Percentiles rank a stretch among this genome's conserved stretches.
Conservation (phyloP, 1,139 yeast species). For the Candida sp. region DNA sequence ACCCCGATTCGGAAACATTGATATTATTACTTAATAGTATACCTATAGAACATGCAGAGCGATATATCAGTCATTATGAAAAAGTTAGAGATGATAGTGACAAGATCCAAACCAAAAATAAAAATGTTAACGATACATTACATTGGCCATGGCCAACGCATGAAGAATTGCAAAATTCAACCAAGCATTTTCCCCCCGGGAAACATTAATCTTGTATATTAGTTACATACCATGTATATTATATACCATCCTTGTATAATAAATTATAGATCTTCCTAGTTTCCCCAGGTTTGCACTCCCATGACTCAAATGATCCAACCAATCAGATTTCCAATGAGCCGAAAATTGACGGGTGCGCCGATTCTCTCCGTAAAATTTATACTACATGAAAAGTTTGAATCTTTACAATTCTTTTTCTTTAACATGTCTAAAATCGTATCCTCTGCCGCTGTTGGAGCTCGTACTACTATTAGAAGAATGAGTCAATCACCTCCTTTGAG, state of each 20-base stretch:
- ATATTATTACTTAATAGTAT: slow-evolving; percentile 32
- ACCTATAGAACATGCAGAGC: slow-evolving; percentile 35
- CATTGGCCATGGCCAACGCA: slow-evolving; percentile 26
- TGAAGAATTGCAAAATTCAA: slow-evolving; percentile 10
- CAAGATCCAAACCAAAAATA: slow-evolving; percentile 1
- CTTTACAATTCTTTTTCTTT: neutral
- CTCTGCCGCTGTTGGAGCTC: slow-evolving; percentile 10
- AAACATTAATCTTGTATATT: neutral
- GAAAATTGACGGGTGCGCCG: slow-evolving; percentile 1
- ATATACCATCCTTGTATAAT: neutral
- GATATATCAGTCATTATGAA: slow-evolving; percentile 39
- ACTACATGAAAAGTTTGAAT: neutral
- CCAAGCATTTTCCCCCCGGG: neutral
- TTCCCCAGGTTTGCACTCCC: neutral
- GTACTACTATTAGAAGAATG: slow-evolving; percentile 21
- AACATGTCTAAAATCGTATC: slow-evolving; percentile 30
- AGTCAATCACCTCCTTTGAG: slow-evolving; percentile 21
- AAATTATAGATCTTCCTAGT: neutral
- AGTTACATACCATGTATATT: neutral
- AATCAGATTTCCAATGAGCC: slow-evolving; percentile 1
- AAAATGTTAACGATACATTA: slow-evolving; percentile 3
- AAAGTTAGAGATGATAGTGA: slow-evolving; percentile 16
- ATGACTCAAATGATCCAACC: neutral
- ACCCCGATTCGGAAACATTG: slow-evolving; percentile 41
- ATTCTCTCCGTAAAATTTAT: slow-evolving; percentile 2